Conservation (phyloP, 139 green algal species). For the Chlorella sp. region DNA sequence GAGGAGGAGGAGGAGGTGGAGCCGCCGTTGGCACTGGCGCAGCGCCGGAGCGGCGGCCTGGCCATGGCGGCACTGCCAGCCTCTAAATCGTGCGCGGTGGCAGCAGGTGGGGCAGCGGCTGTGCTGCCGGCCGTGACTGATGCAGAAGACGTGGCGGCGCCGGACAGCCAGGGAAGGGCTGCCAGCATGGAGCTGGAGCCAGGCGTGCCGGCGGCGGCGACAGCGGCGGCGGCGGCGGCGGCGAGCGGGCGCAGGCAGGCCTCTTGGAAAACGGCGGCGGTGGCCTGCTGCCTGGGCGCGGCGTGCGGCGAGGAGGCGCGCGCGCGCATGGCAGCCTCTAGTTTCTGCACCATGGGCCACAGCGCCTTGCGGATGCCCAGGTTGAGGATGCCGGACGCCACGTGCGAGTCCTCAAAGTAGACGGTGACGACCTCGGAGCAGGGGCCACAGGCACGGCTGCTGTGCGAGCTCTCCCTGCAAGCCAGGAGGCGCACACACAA, state of each 20-base stretch:
- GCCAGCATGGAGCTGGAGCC: background rate
- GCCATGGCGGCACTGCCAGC: too few species aligned
- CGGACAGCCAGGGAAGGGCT: too few species aligned
- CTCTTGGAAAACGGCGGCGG: background rate
- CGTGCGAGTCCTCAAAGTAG: slow-evolving; percentile 71
- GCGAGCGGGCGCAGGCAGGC: background rate
- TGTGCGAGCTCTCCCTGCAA: too few species aligned
- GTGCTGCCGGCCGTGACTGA: too few species aligned
- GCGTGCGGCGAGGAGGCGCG: background rate
- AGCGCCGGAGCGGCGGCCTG: too few species aligned
- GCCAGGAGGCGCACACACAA: too few species aligned
- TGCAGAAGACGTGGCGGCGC: too few species aligned
- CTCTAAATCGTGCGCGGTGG: too few species aligned
- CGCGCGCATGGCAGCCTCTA: slow-evolving; percentile 1
- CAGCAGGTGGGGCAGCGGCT: too few species aligned
- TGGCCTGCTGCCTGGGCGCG: background rate
- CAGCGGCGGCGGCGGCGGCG: background rate
- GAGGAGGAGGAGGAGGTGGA: too few species aligned
- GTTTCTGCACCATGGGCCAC: slow-evolving; percentile 49
- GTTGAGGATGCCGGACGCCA: slow-evolving; percentile 54
- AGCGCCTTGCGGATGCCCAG: slow-evolving; percentile 64
- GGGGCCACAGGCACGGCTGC: too few species aligned
- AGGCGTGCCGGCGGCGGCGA: background rate
- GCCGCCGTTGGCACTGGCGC: too few species aligned
- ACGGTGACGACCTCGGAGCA: slow-evolving; percentile 52